Percentiles rank a stretch among this genome's conserved stretches.
Evolutionary conservation across 495 filamentous ascomycete genomes (phyloP).

Genomic region (Lasiosphaeria hispida): DNA sequence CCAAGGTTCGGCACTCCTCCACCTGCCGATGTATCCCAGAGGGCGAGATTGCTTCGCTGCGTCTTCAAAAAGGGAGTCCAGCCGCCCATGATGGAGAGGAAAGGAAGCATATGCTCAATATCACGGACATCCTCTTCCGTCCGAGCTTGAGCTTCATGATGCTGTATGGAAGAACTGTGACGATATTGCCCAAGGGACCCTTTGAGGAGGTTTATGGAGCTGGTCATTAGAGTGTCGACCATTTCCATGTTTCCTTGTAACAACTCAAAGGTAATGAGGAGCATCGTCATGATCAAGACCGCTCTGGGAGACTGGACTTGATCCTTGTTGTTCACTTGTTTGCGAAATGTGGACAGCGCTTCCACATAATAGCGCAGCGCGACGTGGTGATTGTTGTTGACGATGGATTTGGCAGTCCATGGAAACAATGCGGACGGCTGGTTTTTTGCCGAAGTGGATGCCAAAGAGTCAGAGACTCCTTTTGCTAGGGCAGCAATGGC

Average conservation of each 20-base stretch:
- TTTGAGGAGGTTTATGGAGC: slow-evolving; percentile 9
- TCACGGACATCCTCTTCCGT: slow-evolving; percentile 13
- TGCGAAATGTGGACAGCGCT: slow-evolving; percentile 26
- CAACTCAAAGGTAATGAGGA: slow-evolving; percentile 27
- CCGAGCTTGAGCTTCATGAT: neutral
- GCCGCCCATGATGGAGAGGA: slow-evolving; percentile 17
- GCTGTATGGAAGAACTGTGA: neutral
- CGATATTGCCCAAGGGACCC: slow-evolving; percentile 9
- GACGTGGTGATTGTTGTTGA: slow-evolving; percentile 16
- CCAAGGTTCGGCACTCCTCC: neutral
- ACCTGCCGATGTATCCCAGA: neutral
- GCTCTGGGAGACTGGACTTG: slow-evolving; percentile 13
- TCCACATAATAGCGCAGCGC: slow-evolving; percentile 30
- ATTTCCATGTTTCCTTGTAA: slow-evolving; percentile 30
- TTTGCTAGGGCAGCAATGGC: slow-evolving; percentile 19
- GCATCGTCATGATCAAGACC: slow-evolving; percentile 23
- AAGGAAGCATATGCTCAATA: slow-evolving; percentile 15
- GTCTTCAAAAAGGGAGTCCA: slow-evolving; percentile 12
- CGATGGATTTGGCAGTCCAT: slow-evolving; percentile 7
- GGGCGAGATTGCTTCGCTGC: neutral
- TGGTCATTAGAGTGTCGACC: slow-evolving; percentile 22
- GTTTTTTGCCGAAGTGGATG: neutral
- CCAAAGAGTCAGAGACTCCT: slow-evolving; percentile 4
- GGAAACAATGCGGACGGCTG: slow-evolving; percentile 11
- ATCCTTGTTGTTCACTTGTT: slow-evolving; percentile 12